Percentiles rank a stretch among this genome's conserved stretches.
Conservation (phyloP, 495 filamentous ascomycete genomes). For the Penicillium malachiteum region DNA sequence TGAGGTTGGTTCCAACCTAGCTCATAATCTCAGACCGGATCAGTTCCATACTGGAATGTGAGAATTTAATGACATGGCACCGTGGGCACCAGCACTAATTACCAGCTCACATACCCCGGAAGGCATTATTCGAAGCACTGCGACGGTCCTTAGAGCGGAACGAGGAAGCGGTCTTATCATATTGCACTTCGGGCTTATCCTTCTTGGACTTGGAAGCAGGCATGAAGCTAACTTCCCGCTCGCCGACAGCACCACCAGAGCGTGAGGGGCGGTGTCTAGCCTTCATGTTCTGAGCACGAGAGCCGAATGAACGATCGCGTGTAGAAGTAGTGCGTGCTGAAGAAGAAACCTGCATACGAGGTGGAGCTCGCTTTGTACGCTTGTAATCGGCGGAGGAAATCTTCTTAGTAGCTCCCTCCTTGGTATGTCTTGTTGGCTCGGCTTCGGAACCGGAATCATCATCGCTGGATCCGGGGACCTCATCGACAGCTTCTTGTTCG, state of each 20-base stretch:
- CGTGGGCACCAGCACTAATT: background rate
- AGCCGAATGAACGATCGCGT: conserved; percentile 66
- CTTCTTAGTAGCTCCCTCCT: conserved; percentile 45
- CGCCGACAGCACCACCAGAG: conserved; percentile 66
- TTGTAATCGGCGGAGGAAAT: conserved; percentile 58
- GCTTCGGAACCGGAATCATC: conserved; percentile 45
- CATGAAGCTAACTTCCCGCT: conserved; percentile 82
- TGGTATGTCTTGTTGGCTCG: conserved; percentile 30
- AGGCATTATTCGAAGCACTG: conserved; percentile 54
- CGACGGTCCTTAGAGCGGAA: conserved; percentile 46
- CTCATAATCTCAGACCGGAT: too few relatives aligned
- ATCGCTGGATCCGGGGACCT: conserved; percentile 43
- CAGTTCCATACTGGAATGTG: conserved; percentile 1
- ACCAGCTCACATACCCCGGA: conserved; percentile 48
- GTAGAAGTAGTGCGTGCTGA: conserved; percentile 42
- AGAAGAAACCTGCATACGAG: conserved; percentile 58
- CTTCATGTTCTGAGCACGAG: conserved; percentile 57
- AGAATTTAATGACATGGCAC: conserved; percentile 1
- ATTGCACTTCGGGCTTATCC: conserved; percentile 28
- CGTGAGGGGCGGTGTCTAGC: conserved; percentile 45
- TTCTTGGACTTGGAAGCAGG: conserved; percentile 58
- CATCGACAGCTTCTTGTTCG: conserved; percentile 61
- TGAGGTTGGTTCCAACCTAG: too few relatives aligned
- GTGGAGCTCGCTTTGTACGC: conserved; percentile 51
- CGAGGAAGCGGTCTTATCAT: conserved; percentile 22